Evolutionary conservation across 1,139 yeast species (phyloP).

Genomic region (Blastobotrys persicus): DNA sequence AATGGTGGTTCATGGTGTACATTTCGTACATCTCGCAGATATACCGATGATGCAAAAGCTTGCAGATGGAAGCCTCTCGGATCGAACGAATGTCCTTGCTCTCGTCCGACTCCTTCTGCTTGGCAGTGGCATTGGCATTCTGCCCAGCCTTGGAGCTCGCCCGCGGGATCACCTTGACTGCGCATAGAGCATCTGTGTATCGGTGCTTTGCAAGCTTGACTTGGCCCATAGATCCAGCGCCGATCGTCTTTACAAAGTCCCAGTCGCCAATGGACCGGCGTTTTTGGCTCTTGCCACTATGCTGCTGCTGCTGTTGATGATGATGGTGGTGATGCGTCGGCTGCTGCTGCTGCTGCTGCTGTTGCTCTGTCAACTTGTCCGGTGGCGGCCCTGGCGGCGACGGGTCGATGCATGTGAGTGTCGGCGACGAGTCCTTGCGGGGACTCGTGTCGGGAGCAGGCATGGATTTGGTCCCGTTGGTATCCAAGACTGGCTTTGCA

Average conservation of each 20-base stretch:
- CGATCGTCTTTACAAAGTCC: slow-evolving; percentile 93
- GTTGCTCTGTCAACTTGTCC: slow-evolving; percentile 8
- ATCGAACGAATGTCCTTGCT: slow-evolving; percentile 90
- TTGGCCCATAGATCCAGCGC: slow-evolving; percentile 99
- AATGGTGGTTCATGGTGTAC: slow-evolving; percentile 95
- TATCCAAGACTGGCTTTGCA: neutral
- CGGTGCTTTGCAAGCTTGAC: slow-evolving; percentile 91
- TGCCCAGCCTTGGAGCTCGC: slow-evolving; percentile 38
- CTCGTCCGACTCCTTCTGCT: slow-evolving; percentile 78
- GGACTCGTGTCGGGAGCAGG: neutral
- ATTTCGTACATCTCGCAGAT: slow-evolving; percentile 91
- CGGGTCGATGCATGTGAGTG: slow-evolving; percentile 18
- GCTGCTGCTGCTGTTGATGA: slow-evolving; percentile 5
- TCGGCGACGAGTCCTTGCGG: slow-evolving; percentile 16
- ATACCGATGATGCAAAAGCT: slow-evolving; percentile 85
- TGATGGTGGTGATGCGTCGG: slow-evolving; percentile 1
- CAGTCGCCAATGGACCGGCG: slow-evolving; percentile 93
- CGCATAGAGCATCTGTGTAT: slow-evolving; percentile 79
- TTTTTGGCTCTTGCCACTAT: slow-evolving; percentile 32
- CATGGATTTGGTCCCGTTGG: neutral
- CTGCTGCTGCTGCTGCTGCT: slow-evolving; percentile 8
- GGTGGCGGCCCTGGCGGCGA: slow-evolving; percentile 13
- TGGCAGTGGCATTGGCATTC: slow-evolving; percentile 64
- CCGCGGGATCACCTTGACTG: slow-evolving; percentile 50
- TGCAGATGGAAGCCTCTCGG: slow-evolving; percentile 92